Evolutionary conservation across 2,329 filamentous ascomycete genomes (phyloP).

Genomic region (Xylaria arbuscula): DNA sequence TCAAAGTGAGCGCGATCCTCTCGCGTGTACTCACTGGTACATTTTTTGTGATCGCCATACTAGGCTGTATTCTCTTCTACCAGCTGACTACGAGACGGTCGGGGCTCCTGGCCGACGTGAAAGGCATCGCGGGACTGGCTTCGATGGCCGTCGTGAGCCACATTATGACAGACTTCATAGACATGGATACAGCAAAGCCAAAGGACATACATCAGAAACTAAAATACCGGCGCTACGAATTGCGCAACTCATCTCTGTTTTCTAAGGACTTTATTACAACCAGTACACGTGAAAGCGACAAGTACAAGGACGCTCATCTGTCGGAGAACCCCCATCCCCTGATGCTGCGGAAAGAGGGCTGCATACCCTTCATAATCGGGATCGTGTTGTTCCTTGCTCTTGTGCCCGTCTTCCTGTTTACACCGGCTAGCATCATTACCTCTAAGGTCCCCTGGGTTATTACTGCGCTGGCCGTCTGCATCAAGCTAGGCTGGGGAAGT

Average conservation of each 20-base stretch:
- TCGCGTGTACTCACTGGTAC: slow-evolving; percentile 70
- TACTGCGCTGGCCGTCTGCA: slow-evolving; percentile 71
- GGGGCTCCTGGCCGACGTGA: slow-evolving; percentile 74
- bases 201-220: slow-evolving; percentile 75
- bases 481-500: slow-evolving; percentile 76
- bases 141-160: slow-evolving; percentile 80
- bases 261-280: slow-evolving; percentile 66
- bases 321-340: slow-evolving; percentile 74
- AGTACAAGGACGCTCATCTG: slow-evolving; percentile 61
- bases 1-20: slow-evolving; percentile 67
- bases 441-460: slow-evolving; percentile 73
- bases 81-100: slow-evolving; percentile 71
- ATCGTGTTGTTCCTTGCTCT: slow-evolving; percentile 67
- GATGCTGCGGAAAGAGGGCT: slow-evolving; percentile 71
- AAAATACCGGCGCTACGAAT: slow-evolving; percentile 73
- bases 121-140: slow-evolving; percentile 78
- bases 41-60: slow-evolving; percentile 67
- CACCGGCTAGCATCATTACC: slow-evolving; percentile 63
- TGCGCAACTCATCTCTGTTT: slow-evolving; percentile 77
- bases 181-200: slow-evolving; percentile 74
- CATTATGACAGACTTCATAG: slow-evolving; percentile 78
- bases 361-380: slow-evolving; percentile 69
- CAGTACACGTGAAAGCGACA: slow-evolving; percentile 56
- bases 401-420: slow-evolving; percentile 72
- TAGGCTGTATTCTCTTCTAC: slow-evolving; percentile 68